These are phyloP conservation scores for Basipetospora chlamydospora DNA, from an alignment of 2,329 filamentous ascomycete species.

Conservation along the genomic window DNA sequence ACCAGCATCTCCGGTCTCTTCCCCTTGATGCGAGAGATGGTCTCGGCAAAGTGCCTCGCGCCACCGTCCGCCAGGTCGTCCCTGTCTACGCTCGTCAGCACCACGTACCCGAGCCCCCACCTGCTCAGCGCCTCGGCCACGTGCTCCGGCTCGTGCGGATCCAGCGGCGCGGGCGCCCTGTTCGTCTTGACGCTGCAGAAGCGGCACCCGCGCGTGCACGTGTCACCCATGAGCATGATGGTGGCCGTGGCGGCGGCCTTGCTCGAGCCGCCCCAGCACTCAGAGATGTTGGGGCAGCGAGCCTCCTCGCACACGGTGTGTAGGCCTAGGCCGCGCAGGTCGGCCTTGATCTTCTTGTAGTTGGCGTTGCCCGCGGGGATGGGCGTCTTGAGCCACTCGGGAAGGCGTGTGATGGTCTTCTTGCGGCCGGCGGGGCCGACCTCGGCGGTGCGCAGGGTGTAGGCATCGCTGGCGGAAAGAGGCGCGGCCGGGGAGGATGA, in stretches of 20 bases:
- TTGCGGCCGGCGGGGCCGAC: conserved; percentile 49
- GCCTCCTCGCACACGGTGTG: conserved; percentile 98
- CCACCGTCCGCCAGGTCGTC: conserved; percentile 87
- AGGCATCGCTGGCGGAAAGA: conserved; percentile 38
- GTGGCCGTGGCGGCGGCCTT: conserved; percentile 90
- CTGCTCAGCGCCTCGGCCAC: conserved; percentile 82
- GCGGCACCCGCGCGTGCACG: conserved; percentile 86
- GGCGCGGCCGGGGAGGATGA: conserved; percentile 24
- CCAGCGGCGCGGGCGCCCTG: conserved; percentile 60
- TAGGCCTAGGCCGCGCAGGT: conserved; percentile 74
- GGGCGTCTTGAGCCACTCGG: conserved; percentile 90
- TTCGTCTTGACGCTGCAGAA: conserved; percentile 96
- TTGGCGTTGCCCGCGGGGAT: conserved; percentile 70
- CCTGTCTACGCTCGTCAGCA: conserved; percentile 83
- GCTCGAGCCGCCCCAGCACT: conserved; percentile 88
- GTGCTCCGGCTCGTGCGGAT: conserved; percentile 93
- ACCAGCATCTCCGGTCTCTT: conserved; percentile 66
- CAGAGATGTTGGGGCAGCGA: conserved; percentile 89
- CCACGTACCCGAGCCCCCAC: conserved; percentile 94
- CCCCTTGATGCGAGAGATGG: conserved; percentile 82
- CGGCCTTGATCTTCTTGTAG: conserved; percentile 89
- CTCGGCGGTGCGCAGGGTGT: conserved; percentile 45
- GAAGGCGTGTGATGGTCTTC: conserved; percentile 58
- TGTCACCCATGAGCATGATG: conserved; percentile 99
- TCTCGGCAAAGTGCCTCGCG: conserved; percentile 81